phyloP scores from a whole-genome alignment of 2,329 filamentous ascomycete genomes.

The Xylaria sp. region DNA sequence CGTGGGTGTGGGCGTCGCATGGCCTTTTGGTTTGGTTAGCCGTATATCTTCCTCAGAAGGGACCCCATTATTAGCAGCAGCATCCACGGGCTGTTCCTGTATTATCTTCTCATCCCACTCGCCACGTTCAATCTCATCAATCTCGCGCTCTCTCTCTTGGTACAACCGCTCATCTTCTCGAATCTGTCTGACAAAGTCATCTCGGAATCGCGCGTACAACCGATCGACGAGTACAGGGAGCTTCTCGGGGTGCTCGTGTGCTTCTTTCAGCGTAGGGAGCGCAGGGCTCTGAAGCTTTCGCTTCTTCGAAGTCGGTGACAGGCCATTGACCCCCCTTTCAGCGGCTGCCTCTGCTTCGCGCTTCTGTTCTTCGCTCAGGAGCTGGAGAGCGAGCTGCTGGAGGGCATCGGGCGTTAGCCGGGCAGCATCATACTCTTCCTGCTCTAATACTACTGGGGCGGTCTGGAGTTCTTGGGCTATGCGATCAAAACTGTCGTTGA shows the following conservation, averaged over 20 bases:
- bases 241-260: constrained; percentile 71
- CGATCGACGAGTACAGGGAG: constrained; percentile 76
- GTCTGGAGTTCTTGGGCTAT: constrained; percentile 80
- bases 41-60: constrained; percentile 33
- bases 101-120: constrained; percentile 43
- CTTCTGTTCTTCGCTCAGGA: constrained; percentile 78
- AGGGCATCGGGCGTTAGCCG: constrained; percentile 82
- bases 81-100: constrained; percentile 35
- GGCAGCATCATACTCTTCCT: constrained; percentile 75
- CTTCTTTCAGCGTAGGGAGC: constrained; percentile 72
- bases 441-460: constrained; percentile 77
- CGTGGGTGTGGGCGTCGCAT: constrained; percentile 35
- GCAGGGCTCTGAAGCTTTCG: constrained; percentile 76
- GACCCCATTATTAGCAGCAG: constrained; percentile 31
- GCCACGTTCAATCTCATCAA: constrained; percentile 72
- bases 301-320: constrained; percentile 72
- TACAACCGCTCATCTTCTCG: constrained; percentile 77
- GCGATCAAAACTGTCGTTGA: constrained; percentile 71
- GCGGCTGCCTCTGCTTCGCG: constrained; percentile 56
- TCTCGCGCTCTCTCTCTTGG: constrained; percentile 71
- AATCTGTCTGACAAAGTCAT: constrained; percentile 75
- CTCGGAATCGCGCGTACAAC: constrained; percentile 79
- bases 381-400: constrained; percentile 78
- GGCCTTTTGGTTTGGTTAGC: constrained; percentile 37
- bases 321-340: constrained; percentile 56